Evolutionary conservation across 73 alveolate species (phyloP).

Genomic region (Urostyla sp.): DNA sequence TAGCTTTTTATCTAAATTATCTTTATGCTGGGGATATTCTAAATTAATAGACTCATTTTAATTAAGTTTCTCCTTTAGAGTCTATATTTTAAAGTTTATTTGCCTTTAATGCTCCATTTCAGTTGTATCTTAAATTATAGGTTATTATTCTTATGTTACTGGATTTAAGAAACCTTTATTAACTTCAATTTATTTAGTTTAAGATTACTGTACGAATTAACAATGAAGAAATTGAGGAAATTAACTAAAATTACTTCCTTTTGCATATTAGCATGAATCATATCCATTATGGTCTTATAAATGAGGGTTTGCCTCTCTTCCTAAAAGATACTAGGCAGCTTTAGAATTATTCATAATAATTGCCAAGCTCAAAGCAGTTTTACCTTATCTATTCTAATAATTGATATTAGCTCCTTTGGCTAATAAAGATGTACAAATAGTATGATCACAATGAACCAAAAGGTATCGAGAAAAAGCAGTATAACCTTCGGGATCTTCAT

Average conservation of each 20-base stretch:
- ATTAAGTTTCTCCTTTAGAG: not conserved
- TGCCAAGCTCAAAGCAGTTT: conserved; percentile 27
- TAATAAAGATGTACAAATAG: conserved; percentile 8
- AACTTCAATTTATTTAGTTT: too few species aligned
- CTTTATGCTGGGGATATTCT: too few species aligned
- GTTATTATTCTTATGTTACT: not conserved
- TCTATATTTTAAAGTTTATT: not conserved
- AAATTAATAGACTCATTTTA: too few species aligned
- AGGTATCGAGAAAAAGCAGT: conserved; percentile 35
- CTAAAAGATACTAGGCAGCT: conserved; percentile 4
- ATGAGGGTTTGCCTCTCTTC: conserved; percentile 44
- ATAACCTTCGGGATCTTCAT: conserved; percentile 61
- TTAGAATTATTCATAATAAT: not conserved
- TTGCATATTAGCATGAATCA: conserved; percentile 50
- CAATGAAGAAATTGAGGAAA: conserved; percentile 1
- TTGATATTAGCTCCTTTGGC: conserved; percentile 26
- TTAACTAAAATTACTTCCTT: conserved; percentile 8
- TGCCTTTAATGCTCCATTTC: not conserved
- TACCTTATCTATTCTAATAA: conserved; percentile 31
- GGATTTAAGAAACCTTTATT: too few species aligned
- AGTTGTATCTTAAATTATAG: not conserved
- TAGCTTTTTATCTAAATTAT: too few species aligned
- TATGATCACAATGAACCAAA: conserved; percentile 6
- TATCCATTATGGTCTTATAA: not conserved
- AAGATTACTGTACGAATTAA: too few species aligned